Conservation (phyloP, 2,329 filamentous ascomycete genomes). For the Fusarium keratoplasticum region DNA sequence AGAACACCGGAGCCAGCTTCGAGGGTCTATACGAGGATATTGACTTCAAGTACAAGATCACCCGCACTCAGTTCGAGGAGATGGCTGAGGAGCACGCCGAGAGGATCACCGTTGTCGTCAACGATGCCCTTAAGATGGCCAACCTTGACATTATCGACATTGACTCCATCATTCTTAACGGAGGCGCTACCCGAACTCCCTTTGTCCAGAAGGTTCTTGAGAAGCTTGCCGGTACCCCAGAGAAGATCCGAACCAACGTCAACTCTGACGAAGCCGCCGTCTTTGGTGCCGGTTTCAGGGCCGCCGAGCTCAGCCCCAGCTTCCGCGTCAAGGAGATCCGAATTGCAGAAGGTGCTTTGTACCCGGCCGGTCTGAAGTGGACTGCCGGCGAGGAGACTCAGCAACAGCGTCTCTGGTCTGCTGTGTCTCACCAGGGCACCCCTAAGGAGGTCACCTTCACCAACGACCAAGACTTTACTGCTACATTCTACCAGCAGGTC, state of each 20-base stretch:
- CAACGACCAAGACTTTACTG: conserved; percentile 83
- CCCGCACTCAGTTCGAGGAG: conserved; percentile 82
- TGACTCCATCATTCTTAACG: conserved; percentile 92
- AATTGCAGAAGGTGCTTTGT: conserved; percentile 80
- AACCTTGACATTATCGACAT: conserved; percentile 80
- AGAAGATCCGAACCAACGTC: conserved; percentile 91
- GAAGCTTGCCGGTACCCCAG: conserved; percentile 74
- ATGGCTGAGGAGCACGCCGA: conserved; percentile 76
- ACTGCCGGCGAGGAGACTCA: conserved; percentile 74
- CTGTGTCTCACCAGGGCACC: conserved; percentile 78
- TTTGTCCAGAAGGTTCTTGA: conserved; percentile 94
- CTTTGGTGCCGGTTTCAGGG: conserved; percentile 95
- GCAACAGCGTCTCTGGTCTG: conserved; percentile 85
- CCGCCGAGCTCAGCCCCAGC: conserved; percentile 89
- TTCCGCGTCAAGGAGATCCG: conserved; percentile 99
- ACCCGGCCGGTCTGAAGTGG: conserved; percentile 82
- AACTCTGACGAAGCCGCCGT: conserved; percentile 97
- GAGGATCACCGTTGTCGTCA: conserved; percentile 76
- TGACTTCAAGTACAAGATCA: conserved; percentile 92
- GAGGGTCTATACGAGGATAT: conserved; percentile 92
- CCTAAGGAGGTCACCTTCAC: conserved; percentile 88
- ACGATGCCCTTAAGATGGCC: conserved; percentile 79
- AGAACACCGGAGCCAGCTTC: conserved; percentile 81
- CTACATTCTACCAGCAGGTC: conserved; percentile 83
- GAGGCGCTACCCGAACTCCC: conserved; percentile 88